Percentiles rank a stretch among this genome's conserved stretches.
Conservation (phyloP, 148 eudicot species). For the Chenopodium suecicum region DNA sequence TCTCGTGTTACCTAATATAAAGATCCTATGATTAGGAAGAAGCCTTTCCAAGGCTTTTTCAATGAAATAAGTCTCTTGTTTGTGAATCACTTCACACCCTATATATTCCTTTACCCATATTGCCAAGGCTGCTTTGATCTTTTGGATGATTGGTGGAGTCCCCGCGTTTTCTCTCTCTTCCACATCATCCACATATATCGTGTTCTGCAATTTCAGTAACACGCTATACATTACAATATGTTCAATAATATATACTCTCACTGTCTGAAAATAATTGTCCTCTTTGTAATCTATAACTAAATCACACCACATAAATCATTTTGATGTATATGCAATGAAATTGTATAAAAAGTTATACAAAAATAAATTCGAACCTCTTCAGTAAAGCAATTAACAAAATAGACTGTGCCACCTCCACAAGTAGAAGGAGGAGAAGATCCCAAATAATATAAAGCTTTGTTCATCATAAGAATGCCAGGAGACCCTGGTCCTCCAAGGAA, state of each 20-base stretch:
- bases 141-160: conserved; percentile 53
- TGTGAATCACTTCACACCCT: conserved; percentile 37
- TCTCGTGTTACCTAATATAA: conserved; percentile 40
- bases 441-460: conserved; percentile 35
- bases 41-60: conserved; percentile 41
- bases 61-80: conserved; percentile 32
- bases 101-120: conserved; percentile 57
- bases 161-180: conserved; percentile 61
- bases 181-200: conserved; percentile 39
- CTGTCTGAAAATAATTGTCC: too few relatives aligned
- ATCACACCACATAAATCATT: too few relatives aligned
- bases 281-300: too few relatives aligned
- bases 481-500: conserved; percentile 48
- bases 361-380: conserved; percentile 29
- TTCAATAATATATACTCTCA: too few relatives aligned
- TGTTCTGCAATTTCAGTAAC: conserved; percentile 32
- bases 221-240: too few relatives aligned
- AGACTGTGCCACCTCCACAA: conserved; percentile 60
- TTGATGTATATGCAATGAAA: too few relatives aligned
- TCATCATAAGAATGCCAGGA: conserved; percentile 48
- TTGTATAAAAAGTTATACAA: not conserved
- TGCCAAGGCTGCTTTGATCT: conserved; percentile 49
- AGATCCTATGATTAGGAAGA: conserved; percentile 29
- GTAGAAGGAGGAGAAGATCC: conserved; percentile 50
- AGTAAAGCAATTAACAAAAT: conserved; percentile 42